Percentiles rank a stretch among this genome's conserved stretches.
These are phyloP conservation scores for Wickerhamiella shivajii DNA, from an alignment of 805 yeast species.

Conservation along the genomic window DNA sequence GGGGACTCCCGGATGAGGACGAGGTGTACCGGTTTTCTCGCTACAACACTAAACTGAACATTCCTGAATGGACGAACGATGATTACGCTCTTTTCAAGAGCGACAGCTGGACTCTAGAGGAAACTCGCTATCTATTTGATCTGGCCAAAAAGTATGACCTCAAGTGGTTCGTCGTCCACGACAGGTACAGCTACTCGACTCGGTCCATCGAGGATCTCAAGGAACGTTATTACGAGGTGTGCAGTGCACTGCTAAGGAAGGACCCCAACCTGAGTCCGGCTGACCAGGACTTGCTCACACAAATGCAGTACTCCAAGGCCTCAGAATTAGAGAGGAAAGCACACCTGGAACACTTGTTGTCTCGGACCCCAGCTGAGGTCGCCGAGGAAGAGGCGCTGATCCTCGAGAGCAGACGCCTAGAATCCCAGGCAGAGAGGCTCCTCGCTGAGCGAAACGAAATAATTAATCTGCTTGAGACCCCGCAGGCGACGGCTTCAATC, in stretches of 20 bases:
- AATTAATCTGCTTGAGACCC: constrained; percentile 70
- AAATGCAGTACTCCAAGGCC: constrained; percentile 51
- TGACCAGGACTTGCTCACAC: constrained; percentile 43
- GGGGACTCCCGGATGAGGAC: constrained; percentile 41
- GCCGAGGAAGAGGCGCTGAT: constrained; percentile 95
- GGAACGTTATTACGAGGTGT: constrained; percentile 61
- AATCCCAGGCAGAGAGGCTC: constrained; percentile 81
- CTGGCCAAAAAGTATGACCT: constrained; percentile 40
- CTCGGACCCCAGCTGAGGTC: constrained; percentile 86
- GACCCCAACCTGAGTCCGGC: constrained; percentile 28
- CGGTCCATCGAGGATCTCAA: constrained; percentile 68
- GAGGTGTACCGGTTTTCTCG: constrained; percentile 56
- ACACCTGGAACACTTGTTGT: constrained; percentile 60
- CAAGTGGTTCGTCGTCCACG: constrained; percentile 55
- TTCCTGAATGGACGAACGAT: constrained; percentile 53
- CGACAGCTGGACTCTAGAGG: constrained; percentile 56
- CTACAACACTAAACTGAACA: constrained; percentile 50
- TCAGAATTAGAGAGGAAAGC: constrained; percentile 69
- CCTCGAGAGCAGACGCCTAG: constrained; percentile 84
- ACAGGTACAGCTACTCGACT: constrained; percentile 34
- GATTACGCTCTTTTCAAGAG: constrained; percentile 43
- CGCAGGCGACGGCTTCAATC: constrained; percentile 52
- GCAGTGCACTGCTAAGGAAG: constrained; percentile 38
- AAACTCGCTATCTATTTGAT: constrained; percentile 65
- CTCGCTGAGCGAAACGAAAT: constrained; percentile 67